Percentiles rank a stretch among this genome's conserved stretches.
Conservation (phyloP, 2,329 filamentous ascomycete genomes). For the Xylariales sp. region DNA sequence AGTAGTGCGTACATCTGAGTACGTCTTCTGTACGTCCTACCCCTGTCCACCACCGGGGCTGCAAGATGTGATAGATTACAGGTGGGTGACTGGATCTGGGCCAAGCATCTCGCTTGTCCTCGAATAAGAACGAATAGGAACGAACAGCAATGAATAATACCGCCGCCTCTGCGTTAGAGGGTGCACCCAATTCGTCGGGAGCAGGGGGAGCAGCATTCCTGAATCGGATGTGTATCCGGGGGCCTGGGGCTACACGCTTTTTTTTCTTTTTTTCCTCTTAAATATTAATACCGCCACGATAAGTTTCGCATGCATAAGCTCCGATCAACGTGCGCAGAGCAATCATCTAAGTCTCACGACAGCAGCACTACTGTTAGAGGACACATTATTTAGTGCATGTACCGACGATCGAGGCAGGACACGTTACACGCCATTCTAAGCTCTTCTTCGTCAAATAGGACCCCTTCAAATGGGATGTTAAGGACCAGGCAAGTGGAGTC, state of each 20-base stretch:
- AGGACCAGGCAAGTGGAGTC: background rate
- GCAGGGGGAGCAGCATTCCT: conserved; percentile 35
- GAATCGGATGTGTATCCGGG: conserved; percentile 41
- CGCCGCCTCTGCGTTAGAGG: conserved; percentile 26
- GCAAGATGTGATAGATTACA: conserved; percentile 38
- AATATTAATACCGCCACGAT: conserved; percentile 23
- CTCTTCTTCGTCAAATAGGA: background rate
- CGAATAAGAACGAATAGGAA: conserved; percentile 14
- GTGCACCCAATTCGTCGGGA: conserved; percentile 29
- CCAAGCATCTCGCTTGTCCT: conserved; percentile 40
- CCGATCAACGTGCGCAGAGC: conserved; percentile 22
- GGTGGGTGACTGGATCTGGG: conserved; percentile 38
- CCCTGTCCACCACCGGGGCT: conserved; percentile 34
- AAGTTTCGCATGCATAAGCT: conserved; percentile 19
- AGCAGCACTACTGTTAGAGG: background rate
- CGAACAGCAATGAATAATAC: conserved; percentile 22
- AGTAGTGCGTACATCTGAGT: conserved; percentile 24
- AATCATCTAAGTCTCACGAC: conserved; percentile 15
- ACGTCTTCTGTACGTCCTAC: conserved; percentile 20
- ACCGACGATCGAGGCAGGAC: background rate
- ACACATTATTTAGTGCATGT: background rate
- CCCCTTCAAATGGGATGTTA: background rate
- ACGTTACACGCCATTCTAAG: background rate
- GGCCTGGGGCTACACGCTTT: conserved; percentile 33
- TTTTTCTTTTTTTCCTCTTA: conserved; percentile 12